Evolutionary conservation across 73 alveolate species (phyloP), one percentile per base, ranked within the genome.

Genomic region (Paramecium biaurelia): DNA sequence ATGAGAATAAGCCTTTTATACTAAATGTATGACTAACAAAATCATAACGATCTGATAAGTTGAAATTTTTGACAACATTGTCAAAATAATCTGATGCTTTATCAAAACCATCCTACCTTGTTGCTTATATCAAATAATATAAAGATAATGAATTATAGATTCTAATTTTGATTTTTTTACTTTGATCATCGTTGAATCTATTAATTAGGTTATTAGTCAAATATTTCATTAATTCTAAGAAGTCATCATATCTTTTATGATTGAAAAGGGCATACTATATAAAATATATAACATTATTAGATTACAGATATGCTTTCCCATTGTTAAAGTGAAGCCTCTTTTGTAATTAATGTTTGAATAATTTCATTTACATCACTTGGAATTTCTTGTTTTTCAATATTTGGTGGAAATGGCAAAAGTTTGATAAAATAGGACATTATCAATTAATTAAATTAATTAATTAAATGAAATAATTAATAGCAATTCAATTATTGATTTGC

Each of bases 261-360:
- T 42, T 42, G 90, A 79, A 79, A 21, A 79, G 74, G 7, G 30
- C 26, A 24, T 79, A 79, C 90, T 79, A 79, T 7, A 30, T 1
- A 24, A 20, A 11, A 23, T 38, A 79, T 24, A 41, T 43, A 5
- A 37, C 43, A 24, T 42, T 9, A 53, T 53, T 53, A 0, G 26
- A 53, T 53, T 79, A 79, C 90, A 15, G 90, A 79, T 7, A 47
- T 24, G 42, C 49, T 43, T 79, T 79, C 90, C 90, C 90, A 79
- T 72, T 72, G 38, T 37, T 72, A 18, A n/a, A 72, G 30, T 10
- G 53, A 28, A 72, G 86, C 86, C 10, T 72, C 38, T 35, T 37
- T 72, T 10, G 38, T 42, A 9, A 35, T 72, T 6, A 30, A 41
- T 0, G 70, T 42, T 42, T 79, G 15, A 45, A 79, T 21, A 10